These are phyloP conservation scores for Fusarium lateritium DNA, from an alignment of 2,329 filamentous ascomycete species.

Conservation along the genomic window DNA sequence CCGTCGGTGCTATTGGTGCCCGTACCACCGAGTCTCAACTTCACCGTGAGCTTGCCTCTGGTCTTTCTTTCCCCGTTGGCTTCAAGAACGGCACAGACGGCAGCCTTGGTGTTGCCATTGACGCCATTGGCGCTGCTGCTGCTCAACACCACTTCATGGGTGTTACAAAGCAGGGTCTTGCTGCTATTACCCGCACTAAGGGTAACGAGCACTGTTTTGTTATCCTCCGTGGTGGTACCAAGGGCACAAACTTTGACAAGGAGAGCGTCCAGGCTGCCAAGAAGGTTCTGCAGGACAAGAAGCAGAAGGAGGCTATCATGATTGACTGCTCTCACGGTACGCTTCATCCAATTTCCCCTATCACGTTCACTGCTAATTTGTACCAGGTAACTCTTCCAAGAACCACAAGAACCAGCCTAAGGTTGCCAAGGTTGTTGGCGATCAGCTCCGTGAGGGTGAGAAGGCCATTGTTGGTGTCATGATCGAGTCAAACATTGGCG, in stretches of 20 bases:
- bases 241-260: constrained; percentile 93
- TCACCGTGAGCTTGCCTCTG: constrained; percentile 94
- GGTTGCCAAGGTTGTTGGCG: constrained; percentile 84
- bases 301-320: constrained; percentile 92
- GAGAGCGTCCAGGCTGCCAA: constrained; percentile 85
- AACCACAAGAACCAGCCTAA: constrained; percentile 98
- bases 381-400: constrained; percentile 91
- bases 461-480: constrained; percentile 94
- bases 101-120: constrained; percentile 89
- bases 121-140: constrained; percentile 90
- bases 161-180: constrained; percentile 97
- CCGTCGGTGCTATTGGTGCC: constrained; percentile 94
- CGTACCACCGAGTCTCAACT: constrained; percentile 97
- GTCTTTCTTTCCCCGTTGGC: constrained; percentile 95
- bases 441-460: constrained; percentile 91
- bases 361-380: constrained; percentile 8
- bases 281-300: constrained; percentile 84
- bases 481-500: constrained; percentile 98
- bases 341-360: constrained; percentile 60
- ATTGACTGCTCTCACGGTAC: constrained; percentile 96
- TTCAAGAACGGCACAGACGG: constrained; percentile 99
- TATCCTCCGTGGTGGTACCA: constrained; percentile 91
- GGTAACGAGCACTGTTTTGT: constrained; percentile 99
- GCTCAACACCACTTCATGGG: constrained; percentile 98
- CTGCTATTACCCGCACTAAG: constrained; percentile 91